These are phyloP conservation scores for Aspergillus funiculosus DNA, from an alignment of 495 filamentous ascomycete genomes.

Conservation along the genomic window DNA sequence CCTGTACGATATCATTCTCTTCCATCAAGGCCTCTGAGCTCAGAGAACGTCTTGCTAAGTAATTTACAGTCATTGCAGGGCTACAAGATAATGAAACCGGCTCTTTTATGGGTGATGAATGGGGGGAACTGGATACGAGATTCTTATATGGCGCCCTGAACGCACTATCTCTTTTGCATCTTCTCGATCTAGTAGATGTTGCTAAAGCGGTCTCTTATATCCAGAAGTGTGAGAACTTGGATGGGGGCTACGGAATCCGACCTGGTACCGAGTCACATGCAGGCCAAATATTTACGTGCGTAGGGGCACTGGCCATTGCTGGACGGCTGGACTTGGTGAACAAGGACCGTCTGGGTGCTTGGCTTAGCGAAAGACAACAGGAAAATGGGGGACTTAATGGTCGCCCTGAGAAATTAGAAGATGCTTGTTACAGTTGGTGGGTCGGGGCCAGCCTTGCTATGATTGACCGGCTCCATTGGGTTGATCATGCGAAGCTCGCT, in stretches of 20 bases:
- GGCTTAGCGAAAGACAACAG: slow-evolving; percentile 90
- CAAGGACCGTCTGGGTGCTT: slow-evolving; percentile 70
- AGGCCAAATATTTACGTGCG: slow-evolving; percentile 90
- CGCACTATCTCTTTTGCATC: slow-evolving; percentile 72
- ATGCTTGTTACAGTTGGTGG: slow-evolving; percentile 99
- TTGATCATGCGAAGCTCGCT: slow-evolving; percentile 70
- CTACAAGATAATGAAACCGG: slow-evolving; percentile 78
- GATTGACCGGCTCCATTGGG: slow-evolving; percentile 85
- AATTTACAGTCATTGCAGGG: slow-evolving; percentile 61
- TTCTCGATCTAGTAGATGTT: slow-evolving; percentile 67
- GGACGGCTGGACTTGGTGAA: slow-evolving; percentile 78
- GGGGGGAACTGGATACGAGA: slow-evolving; percentile 92
- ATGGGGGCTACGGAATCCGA: slow-evolving; percentile 83
- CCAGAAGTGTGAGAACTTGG: slow-evolving; percentile 77
- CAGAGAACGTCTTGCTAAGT: slow-evolving; percentile 19
- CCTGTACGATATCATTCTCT: slow-evolving; percentile 48
- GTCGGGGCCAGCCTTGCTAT: slow-evolving; percentile 83
- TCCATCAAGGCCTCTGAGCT: background rate
- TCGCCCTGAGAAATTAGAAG: slow-evolving; percentile 89
- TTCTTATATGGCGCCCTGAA: slow-evolving; percentile 88
- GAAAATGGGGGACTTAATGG: slow-evolving; percentile 87
- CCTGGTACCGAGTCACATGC: slow-evolving; percentile 90
- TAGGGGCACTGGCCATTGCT: slow-evolving; percentile 82
- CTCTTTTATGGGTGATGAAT: slow-evolving; percentile 87
- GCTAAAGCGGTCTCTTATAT: slow-evolving; percentile 72